A percentile compares a stretch with the other conserved stretches of the same genome.
These are phyloP conservation scores for Termitomyces sp. DNA, from an alignment of 768 basidiomycete genomes.

Conservation along the genomic window DNA sequence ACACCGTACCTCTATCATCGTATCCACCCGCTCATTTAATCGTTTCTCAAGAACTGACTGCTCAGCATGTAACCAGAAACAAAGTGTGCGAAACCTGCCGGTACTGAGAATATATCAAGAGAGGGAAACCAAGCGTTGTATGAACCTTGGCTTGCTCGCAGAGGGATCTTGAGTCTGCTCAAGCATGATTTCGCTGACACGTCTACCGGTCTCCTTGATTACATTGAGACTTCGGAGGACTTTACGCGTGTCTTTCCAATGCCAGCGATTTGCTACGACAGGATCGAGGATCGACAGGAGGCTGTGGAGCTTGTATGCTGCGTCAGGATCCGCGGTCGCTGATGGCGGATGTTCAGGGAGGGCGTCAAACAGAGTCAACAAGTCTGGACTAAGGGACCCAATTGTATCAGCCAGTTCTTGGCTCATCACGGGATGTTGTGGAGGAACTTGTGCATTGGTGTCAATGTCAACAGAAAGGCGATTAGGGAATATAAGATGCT, in stretches of 20 bases:
- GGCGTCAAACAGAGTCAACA: conserved; percentile 43
- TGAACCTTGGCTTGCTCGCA: conserved; percentile 45
- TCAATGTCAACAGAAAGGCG: conserved; percentile 41
- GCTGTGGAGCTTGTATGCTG: conserved; percentile 57
- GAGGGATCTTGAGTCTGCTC: conserved; percentile 46
- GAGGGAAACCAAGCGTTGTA: neutral
- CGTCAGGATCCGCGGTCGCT: conserved; percentile 47
- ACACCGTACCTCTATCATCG: conserved; percentile 74
- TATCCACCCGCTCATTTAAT: conserved; percentile 75
- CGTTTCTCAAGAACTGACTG: conserved; percentile 55
- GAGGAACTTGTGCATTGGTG: conserved; percentile 14
- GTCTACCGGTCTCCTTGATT: conserved; percentile 61
- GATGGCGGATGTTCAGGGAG: conserved; percentile 58
- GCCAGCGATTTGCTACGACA: conserved; percentile 76
- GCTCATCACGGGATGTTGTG: neutral
- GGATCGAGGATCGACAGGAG: conserved; percentile 70
- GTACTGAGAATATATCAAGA: conserved; percentile 1
- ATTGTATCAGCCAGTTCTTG: conserved; percentile 35
- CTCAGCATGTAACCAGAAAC: conserved; percentile 88
- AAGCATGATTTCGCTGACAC: conserved; percentile 59
- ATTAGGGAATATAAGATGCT: conserved; percentile 89
- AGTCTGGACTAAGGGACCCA: conserved; percentile 36
- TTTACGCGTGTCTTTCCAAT: conserved; percentile 93
- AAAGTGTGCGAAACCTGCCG: conserved; percentile 73
- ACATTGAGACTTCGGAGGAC: conserved; percentile 75